A percentile compares a stretch with the other conserved stretches of the same genome.
These are phyloP conservation scores for Yamadazyma endophytica DNA, from an alignment of 805 yeast genomes.

Conservation along the genomic window DNA sequence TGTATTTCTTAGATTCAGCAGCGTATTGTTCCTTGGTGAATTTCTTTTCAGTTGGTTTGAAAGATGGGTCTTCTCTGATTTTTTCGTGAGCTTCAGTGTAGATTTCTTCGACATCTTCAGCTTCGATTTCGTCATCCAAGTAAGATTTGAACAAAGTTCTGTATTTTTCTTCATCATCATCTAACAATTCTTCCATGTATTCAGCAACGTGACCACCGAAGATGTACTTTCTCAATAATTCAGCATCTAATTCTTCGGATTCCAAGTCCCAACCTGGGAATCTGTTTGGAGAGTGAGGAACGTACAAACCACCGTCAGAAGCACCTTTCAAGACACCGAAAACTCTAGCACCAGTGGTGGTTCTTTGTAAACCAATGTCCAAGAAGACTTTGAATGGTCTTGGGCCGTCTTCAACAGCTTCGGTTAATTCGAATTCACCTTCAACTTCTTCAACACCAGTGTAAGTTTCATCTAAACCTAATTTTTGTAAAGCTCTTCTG, in stretches of 20 bases:
- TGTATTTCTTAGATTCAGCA: conserved; percentile 93
- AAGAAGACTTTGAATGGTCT: conserved; percentile 99
- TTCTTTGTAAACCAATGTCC: conserved; percentile 99
- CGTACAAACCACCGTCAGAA: conserved; percentile 98
- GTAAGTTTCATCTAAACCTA: conserved; percentile 98
- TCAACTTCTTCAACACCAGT: conserved; percentile 98
- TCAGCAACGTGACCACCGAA: conserved; percentile 99
- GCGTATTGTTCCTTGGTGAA: conserved; percentile 98
- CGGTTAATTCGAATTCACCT: conserved; percentile 98
- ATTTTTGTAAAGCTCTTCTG: conserved; percentile 97
- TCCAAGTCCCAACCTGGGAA: conserved; percentile 99
- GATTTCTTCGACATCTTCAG: conserved; percentile 94
- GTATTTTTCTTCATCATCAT: conserved; percentile 99
- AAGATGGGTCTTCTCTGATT: conserved; percentile 93
- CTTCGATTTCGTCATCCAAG: conserved; percentile 95
- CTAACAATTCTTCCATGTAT: conserved; percentile 99
- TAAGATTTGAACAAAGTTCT: conserved; percentile 92
- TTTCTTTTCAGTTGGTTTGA: conserved; percentile 86
- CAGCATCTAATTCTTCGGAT: conserved; percentile 97
- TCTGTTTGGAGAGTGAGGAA: conserved; percentile 99
- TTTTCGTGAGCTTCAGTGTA: conserved; percentile 91
- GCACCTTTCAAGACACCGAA: conserved; percentile 99
- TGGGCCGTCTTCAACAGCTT: conserved; percentile 99
- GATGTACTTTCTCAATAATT: conserved; percentile 96
- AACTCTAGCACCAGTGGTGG: conserved; percentile 99